Conservation (phyloP, 352 stramenopile genomes). For the Phytophthora citrophthora region DNA sequence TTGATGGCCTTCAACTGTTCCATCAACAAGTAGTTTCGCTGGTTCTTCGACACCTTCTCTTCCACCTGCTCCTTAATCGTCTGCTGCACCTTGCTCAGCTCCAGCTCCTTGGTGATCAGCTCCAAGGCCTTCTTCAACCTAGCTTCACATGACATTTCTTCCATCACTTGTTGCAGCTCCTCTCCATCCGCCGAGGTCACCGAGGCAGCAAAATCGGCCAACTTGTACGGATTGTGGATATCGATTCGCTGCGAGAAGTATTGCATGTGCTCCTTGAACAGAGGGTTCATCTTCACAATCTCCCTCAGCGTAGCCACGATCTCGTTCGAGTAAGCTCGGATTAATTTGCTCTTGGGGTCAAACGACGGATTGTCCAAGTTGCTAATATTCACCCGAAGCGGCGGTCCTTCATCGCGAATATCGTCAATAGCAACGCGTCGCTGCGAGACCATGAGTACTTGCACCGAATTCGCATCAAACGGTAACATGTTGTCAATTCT, state of each 20-base stretch:
- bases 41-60: conserved; percentile 95
- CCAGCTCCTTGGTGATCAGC: conserved; percentile 97
- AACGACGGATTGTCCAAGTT: conserved; percentile 74
- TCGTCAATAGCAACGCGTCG: conserved; percentile 85
- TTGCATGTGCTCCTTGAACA: conserved; percentile 98
- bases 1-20: conserved; percentile 99
- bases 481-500: conserved; percentile 93
- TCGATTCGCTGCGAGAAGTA: conserved; percentile 96
- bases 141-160: conserved; percentile 95
- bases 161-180: conserved; percentile 94
- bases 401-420: conserved; percentile 66
- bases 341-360: conserved; percentile 87
- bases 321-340: conserved; percentile 97
- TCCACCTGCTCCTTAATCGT: conserved; percentile 96
- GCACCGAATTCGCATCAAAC: conserved; percentile 75
- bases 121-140: conserved; percentile 96
- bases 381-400: conserved; percentile 72
- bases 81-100: conserved; percentile 97
- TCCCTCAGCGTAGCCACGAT: conserved; percentile 97
- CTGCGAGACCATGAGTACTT: conserved; percentile 91
- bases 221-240: conserved; percentile 96
- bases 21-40: conserved; percentile 98
- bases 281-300: conserved; percentile 96
- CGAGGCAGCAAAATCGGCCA: conserved; percentile 97
- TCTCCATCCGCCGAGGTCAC: conserved; percentile 95